Evolutionary conservation across 129 eudicot genomes (phyloP), one percentile per base, ranked within the genome.

Genomic region (Solidago caesia): DNA sequence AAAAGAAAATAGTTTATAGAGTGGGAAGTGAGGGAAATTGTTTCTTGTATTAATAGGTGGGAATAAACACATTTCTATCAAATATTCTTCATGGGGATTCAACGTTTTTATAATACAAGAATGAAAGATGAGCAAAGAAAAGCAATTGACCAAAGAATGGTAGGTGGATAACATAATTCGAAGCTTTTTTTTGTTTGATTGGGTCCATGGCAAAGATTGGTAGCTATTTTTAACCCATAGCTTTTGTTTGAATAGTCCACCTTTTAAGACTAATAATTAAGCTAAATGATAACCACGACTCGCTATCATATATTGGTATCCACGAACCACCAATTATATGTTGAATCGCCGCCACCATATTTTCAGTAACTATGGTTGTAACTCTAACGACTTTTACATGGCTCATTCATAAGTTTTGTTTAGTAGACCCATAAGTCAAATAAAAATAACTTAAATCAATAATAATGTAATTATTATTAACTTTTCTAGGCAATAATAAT

Each of bases 71-170:
- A 4, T 71, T 58, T 45, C 46, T 42, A 45, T 43, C 70, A 73
- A 10, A 44, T 61, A 13, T 13, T 73, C 59, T 72, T 43, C 14
- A 8, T 45, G 46, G 58, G 75, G 27, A 11, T 59, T 73, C 68
- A 60, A 59, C 58, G 6, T 72, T 21, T 65, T 72, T 72, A 26
- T 0, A 58, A 1, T 25, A 26, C 4, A 13, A 44, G 60, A 61
- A 61, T 45, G 77, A 73, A 73, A 73, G 77, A 69, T 73, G 59
- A 73, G 77, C 55, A 71, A 60, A n/a, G 70, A 73, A 73, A 73
- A 73, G 69, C 77, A 46, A 44, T 14, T 73, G 70, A 60, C 77
- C 68, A 61, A 61, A 73, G 77, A 73, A 73, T 61, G 77, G 77
- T 73, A 61, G 77, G 77, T 73, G 46, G 70, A 47, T 13, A 8